Base-by-base conservation (phyloP, 2,329 filamentous ascomycete genomes). In the Cladosporium halotolerans region DNA sequence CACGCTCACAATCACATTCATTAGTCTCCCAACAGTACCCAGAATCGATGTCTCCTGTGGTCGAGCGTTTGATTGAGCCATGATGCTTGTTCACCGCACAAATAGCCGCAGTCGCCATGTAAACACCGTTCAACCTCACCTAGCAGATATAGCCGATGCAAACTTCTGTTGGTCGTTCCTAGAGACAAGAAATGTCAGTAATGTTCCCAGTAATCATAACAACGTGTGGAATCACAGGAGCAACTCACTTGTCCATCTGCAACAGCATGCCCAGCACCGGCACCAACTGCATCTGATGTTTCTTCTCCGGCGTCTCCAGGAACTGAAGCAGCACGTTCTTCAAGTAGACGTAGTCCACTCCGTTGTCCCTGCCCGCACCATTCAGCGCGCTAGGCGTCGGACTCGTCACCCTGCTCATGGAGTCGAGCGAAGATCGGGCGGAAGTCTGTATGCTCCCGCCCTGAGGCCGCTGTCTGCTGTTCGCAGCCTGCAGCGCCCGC, bases 261-360 rank as follows among this genome's bases (percentile, higher is more conserved):
- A 93, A 72, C 66, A 92, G 72, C 77, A 87, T 85, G 31, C 84
- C 85, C 62, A 93, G 68, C 33, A 91, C 87, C 1, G 87, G 87
- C 53, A 93, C 84, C 58, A 92, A 76, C 74, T 89, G 86, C 58
- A 82, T 78, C 62, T 89, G 81, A 62, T 88, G 75, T 72, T 82
- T 86, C 68, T 84, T 86, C 66, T 92, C 88, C 72, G 83, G 88
- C 60, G 88, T 84, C 74, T 91, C 86, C 59, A 93, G 69, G 68
- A 92, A 92, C 69, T 91, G 87, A 59, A 93, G 70, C 61, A 93
- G 70, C 52, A 92, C 86, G 8, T 88, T 90, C 76, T 90, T 91
- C 52, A 92, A 72, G 63, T 93, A 92, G 57, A 82, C 78, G 60
- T 80, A 82, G 61, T 85, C 81, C 42, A 84, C 65, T 13, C 44